phyloP scores from a whole-genome alignment of 1,284 basidiomycete genomes.

The Termitomyces sp. region DNA sequence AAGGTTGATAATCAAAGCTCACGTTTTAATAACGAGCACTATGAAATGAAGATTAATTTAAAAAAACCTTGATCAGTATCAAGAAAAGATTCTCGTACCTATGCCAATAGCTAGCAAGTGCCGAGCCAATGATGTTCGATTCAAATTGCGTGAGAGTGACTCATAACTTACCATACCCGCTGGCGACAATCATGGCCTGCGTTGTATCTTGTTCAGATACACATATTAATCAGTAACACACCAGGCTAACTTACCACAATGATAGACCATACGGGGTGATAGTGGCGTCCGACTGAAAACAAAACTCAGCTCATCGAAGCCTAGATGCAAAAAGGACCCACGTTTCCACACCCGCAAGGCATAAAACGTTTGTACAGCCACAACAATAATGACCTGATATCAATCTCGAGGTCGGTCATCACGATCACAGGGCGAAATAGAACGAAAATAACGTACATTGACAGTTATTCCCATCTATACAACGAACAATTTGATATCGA shows the following conservation, averaged over 20 bases:
- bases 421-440: background rate
- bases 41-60: background rate
- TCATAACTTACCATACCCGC: constrained; percentile 18
- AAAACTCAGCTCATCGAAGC: background rate
- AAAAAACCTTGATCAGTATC: background rate
- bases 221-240: background rate
- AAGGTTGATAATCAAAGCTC: background rate
- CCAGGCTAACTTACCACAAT: constrained; percentile 13
- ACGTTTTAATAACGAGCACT: constrained; percentile 20
- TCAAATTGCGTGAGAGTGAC: background rate
- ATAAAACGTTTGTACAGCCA: constrained; percentile 15
- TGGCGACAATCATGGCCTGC: constrained; percentile 15
- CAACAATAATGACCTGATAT: constrained; percentile 12
- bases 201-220: background rate
- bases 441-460: constrained; percentile 6
- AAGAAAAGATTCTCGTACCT: background rate
- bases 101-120: constrained; percentile 14
- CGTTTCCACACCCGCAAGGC: constrained; percentile 17
- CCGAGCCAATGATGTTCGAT: no score
- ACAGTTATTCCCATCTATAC: constrained; percentile 10
- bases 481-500: background rate
- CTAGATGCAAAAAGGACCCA: background rate
- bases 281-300: constrained; percentile 13
- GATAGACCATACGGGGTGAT: constrained; percentile 15
- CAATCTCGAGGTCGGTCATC: background rate